A percentile compares a stretch with the other conserved stretches of the same genome.
phyloP scores from a whole-genome alignment of 371 early-diverging fungal genomes.

The Rhizomucor pusillus region DNA sequence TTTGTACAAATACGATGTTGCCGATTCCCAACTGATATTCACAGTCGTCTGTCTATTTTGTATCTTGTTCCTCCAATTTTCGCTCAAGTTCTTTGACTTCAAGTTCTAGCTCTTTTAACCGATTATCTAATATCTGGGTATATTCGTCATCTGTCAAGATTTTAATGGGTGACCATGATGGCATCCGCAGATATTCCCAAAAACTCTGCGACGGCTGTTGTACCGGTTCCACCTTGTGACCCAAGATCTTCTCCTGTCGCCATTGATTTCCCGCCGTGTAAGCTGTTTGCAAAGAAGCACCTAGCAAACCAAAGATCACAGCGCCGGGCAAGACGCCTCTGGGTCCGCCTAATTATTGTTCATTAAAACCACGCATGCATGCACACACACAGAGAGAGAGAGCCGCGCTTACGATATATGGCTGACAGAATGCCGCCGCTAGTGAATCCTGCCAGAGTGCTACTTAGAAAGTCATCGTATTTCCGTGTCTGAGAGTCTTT shows the following conservation, averaged over 20 bases:
- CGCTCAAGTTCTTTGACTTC: constrained; percentile 36
- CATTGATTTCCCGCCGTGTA: constrained; percentile 36
- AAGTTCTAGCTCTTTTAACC: constrained; percentile 37
- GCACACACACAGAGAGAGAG: not conserved
- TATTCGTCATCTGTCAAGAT: constrained; percentile 45
- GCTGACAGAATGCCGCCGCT: constrained; percentile 58
- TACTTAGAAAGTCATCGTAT: constrained; percentile 54
- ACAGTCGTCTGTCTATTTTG: constrained; percentile 2
- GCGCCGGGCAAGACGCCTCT: constrained; percentile 49
- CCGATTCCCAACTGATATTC: too few species aligned
- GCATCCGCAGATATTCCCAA: constrained; percentile 36
- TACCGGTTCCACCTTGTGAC: not conserved
- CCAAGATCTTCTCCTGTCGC: constrained; percentile 36
- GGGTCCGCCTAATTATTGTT: constrained; percentile 38
- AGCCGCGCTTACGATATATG: constrained; percentile 35
- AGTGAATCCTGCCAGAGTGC: constrained; percentile 56
- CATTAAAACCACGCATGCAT: too few species aligned
- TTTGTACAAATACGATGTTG: not conserved
- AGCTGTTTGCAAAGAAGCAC: constrained; percentile 24
- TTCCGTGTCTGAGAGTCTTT: constrained; percentile 59
- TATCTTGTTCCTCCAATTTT: constrained; percentile 20
- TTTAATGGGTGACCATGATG: constrained; percentile 47
- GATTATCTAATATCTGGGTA: constrained; percentile 38
- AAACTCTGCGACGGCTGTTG: constrained; percentile 13
- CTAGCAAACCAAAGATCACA: constrained; percentile 49